phyloP scores from a whole-genome alignment of 1,284 basidiomycete genomes.

The Apiotrichum siamense region DNA sequence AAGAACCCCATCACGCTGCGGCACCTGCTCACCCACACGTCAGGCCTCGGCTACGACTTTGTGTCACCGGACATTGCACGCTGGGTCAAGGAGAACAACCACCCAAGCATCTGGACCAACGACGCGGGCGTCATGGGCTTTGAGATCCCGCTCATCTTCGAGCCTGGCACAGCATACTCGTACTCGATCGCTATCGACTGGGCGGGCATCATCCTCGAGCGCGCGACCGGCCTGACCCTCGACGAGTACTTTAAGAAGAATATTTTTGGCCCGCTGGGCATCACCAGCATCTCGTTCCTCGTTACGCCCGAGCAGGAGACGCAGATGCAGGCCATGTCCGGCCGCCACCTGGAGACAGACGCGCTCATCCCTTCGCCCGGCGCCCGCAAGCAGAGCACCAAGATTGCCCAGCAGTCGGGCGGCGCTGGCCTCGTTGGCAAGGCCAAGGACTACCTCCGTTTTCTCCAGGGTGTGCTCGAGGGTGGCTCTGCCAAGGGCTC shows the following conservation, averaged over 20 bases:
- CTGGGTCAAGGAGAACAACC: constrained; percentile 11
- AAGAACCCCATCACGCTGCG: constrained; percentile 31
- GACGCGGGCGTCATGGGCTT: constrained; percentile 9
- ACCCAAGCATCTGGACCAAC: constrained; percentile 20
- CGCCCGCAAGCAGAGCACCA: not conserved
- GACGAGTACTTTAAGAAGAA: constrained; percentile 22
- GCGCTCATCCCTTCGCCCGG: not conserved
- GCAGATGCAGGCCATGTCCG: constrained; percentile 7
- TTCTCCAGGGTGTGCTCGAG: constrained; percentile 27
- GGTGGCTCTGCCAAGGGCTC: constrained; percentile 4
- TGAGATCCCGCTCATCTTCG: constrained; percentile 19
- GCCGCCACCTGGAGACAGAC: constrained; percentile 5
- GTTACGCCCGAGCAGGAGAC: constrained; percentile 20
- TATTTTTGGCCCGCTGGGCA: constrained; percentile 34
- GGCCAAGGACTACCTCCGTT: constrained; percentile 29
- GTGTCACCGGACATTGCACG: not conserved
- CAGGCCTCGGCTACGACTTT: constrained; percentile 9
- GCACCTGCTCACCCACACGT: constrained; percentile 34
- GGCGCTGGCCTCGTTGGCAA: constrained; percentile 39
- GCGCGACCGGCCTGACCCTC: constrained; percentile 6
- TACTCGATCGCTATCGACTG: constrained; percentile 15
- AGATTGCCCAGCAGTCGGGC: constrained; percentile 16
- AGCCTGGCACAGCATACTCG: constrained; percentile 17
- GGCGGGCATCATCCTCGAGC: constrained; percentile 19
- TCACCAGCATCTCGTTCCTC: constrained; percentile 29